Percentiles rank a stretch among this genome's conserved stretches.
These are phyloP conservation scores for Glycyrrhiza uralensis DNA, from an alignment of 306 rosid species.

Conservation along the genomic window DNA sequence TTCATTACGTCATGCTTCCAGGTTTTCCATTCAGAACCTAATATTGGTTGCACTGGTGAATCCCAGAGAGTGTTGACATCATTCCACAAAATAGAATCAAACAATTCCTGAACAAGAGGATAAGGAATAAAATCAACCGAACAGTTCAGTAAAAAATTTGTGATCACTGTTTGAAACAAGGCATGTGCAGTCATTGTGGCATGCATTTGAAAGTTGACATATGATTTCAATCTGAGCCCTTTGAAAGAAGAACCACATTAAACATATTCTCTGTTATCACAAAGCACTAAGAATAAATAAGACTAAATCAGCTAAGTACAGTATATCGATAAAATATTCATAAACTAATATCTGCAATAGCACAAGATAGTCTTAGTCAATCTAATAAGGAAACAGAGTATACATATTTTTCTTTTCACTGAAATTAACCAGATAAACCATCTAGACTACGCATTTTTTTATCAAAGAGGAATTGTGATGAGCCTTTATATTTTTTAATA, in stretches of 20 bases:
- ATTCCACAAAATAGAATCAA: slow-evolving; percentile 77
- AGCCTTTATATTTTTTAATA: too few relatives aligned
- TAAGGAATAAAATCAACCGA: slow-evolving; percentile 30
- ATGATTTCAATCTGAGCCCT: slow-evolving; percentile 2
- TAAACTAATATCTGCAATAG: neutral
- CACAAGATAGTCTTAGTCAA: slow-evolving; percentile 9
- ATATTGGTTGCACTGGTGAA: slow-evolving; percentile 49
- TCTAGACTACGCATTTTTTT: too few relatives aligned
- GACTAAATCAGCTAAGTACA: neutral
- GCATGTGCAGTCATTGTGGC: slow-evolving; percentile 10
- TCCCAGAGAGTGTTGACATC: slow-evolving; percentile 67
- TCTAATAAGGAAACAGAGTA: neutral
- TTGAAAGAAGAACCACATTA: neutral
- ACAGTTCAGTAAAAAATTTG: neutral
- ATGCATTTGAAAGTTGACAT: slow-evolving; percentile 11
- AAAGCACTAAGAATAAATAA: neutral
- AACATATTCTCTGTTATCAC: neutral
- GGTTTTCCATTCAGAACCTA: slow-evolving; percentile 95
- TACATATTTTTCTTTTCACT: neutral
- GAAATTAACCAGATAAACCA: too few relatives aligned
- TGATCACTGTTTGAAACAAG: slow-evolving; percentile 7
- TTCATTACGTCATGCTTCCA: slow-evolving; percentile 95
- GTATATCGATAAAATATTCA: neutral
- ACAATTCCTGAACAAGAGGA: slow-evolving; percentile 68
- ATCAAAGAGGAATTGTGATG: too few relatives aligned